Evolutionary conservation across 2,329 filamentous ascomycete genomes (phyloP).

Genomic region (Uncinocarpus reesii): DNA sequence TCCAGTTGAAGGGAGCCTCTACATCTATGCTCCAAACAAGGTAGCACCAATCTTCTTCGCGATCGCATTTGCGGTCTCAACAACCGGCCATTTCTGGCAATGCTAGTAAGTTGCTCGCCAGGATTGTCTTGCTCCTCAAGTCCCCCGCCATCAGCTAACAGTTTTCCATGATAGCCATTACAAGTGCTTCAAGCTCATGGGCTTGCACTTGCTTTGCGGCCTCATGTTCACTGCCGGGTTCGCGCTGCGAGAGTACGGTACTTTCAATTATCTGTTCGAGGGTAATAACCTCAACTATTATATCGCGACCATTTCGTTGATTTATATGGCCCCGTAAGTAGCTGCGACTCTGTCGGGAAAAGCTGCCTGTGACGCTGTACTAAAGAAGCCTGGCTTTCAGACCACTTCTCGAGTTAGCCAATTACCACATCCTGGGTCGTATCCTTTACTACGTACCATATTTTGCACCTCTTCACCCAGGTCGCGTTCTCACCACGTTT

Average conservation of each 20-base stretch:
- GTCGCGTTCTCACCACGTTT: conserved; percentile 36
- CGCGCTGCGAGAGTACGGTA: conserved; percentile 43
- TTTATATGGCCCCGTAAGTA: conserved; percentile 30
- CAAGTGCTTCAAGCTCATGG: conserved; percentile 47
- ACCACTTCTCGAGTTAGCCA: conserved; percentile 51
- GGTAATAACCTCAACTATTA: conserved; percentile 31
- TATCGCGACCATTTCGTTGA: conserved; percentile 36
- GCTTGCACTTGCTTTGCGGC: conserved; percentile 46
- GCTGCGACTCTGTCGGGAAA: background rate
- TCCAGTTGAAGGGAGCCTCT: conserved; percentile 26
- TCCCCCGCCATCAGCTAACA: background rate
- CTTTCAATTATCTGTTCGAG: conserved; percentile 40
- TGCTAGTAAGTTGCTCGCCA: conserved; percentile 40
- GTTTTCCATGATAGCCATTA: conserved; percentile 39
- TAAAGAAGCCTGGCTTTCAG: conserved; percentile 24
- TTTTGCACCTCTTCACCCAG: conserved; percentile 39
- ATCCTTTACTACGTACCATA: conserved; percentile 53
- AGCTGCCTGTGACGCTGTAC: background rate
- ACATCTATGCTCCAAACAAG: conserved; percentile 46
- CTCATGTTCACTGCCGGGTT: conserved; percentile 49
- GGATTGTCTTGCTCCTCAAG: background rate
- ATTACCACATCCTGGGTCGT: conserved; percentile 52
- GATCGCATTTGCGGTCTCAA: conserved; percentile 40
- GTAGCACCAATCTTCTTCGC: conserved; percentile 46
- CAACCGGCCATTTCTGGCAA: conserved; percentile 44